A percentile compares a stretch with the other conserved stretches of the same genome.
phyloP scores from a whole-genome alignment of 2,329 filamentous ascomycete species.

The Coniosporium tulheliwenetii region DNA sequence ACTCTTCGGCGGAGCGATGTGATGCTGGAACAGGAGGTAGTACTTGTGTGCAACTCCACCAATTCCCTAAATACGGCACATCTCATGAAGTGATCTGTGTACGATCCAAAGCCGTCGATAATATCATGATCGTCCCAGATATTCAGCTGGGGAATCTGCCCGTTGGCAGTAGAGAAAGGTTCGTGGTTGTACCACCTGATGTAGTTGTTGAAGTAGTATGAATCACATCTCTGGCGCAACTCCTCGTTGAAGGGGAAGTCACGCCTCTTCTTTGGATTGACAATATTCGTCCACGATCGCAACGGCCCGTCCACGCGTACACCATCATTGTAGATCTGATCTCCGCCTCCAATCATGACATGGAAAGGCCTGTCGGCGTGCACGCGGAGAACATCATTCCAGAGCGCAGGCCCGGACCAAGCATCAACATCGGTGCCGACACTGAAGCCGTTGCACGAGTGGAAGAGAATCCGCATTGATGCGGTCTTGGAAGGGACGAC shows the following conservation, averaged over 20 bases:
- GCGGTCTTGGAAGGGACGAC: constrained; percentile 42
- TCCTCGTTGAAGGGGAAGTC: constrained; percentile 49
- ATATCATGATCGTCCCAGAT: constrained; percentile 54
- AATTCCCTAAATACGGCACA: constrained; percentile 49
- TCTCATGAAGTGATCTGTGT: constrained; percentile 52
- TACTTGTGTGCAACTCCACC: constrained; percentile 40
- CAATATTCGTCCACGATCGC: constrained; percentile 45
- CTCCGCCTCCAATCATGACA: constrained; percentile 74
- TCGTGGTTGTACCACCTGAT: constrained; percentile 53
- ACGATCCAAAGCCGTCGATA: constrained; percentile 51
- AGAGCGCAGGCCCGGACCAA: constrained; percentile 45
- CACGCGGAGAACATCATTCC: constrained; percentile 48
- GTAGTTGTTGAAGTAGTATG: constrained; percentile 48
- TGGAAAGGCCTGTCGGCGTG: constrained; percentile 46
- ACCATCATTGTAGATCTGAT: constrained; percentile 67
- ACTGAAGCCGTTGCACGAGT: constrained; percentile 54
- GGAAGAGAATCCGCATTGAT: constrained; percentile 55
- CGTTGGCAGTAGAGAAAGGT: constrained; percentile 43
- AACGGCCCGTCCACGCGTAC: constrained; percentile 76
- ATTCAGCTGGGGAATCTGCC: constrained; percentile 48
- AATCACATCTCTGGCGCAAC: constrained; percentile 42
- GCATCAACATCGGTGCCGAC: constrained; percentile 48
- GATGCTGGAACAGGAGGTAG: constrained; percentile 55
- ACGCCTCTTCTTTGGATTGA: constrained; percentile 43
- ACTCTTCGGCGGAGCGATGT: constrained; percentile 67